A percentile compares a stretch with the other conserved stretches of the same genome.
These are phyloP conservation scores for Fraxinus sp. DNA, from an alignment of 305 asterid genomes.

Conservation along the genomic window DNA sequence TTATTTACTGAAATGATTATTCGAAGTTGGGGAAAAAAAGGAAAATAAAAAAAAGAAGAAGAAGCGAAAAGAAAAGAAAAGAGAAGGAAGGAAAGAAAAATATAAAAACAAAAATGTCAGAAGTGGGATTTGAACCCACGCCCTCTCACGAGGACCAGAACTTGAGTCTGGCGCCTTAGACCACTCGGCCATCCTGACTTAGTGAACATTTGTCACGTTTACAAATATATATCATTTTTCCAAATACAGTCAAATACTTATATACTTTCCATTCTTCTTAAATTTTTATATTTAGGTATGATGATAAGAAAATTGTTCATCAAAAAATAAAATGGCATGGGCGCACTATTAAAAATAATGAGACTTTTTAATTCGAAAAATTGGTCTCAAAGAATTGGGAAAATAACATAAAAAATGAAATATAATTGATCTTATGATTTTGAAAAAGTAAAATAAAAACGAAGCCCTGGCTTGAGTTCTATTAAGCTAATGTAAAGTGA, in stretches of 20 bases:
- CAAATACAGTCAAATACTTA: too few species aligned
- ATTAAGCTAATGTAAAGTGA: not conserved
- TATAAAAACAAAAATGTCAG: not conserved
- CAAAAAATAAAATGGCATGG: not conserved
- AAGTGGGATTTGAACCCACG: constrained; percentile 71
- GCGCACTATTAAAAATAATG: not conserved
- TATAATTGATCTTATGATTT: not conserved
- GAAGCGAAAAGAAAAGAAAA: not conserved
- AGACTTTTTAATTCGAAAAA: not conserved
- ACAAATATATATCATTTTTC: too few species aligned
- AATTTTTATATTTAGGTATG: too few species aligned
- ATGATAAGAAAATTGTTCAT: too few species aligned
- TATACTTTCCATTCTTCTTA: too few species aligned
- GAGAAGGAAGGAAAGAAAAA: too few species aligned
- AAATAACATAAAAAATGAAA: too few species aligned
- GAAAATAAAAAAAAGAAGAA: not conserved
- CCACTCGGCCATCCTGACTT: constrained; percentile 81
- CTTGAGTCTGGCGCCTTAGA: constrained; percentile 87
- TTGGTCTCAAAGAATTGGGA: not conserved
- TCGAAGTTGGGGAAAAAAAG: not conserved
- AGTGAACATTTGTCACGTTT: too few species aligned
- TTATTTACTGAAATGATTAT: not conserved
- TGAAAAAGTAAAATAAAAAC: not conserved
- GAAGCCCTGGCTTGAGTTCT: too few species aligned
- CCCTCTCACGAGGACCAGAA: constrained; percentile 65